phyloP scores from a whole-genome alignment of 345 rosid species.

The Linum lewisii region DNA sequence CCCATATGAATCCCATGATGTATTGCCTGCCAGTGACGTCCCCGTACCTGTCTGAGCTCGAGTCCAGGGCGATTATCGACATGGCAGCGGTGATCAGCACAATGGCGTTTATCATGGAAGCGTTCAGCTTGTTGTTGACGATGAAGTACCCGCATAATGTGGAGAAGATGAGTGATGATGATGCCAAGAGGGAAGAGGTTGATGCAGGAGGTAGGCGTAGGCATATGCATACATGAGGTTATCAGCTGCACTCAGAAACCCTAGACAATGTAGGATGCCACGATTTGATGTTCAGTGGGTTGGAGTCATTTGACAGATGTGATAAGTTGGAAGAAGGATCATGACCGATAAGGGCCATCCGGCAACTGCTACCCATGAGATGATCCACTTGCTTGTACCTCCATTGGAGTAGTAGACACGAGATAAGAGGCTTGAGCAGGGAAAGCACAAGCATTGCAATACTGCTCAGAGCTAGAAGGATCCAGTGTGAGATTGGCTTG shows the following conservation, averaged over 20 bases:
- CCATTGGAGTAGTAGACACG: conserved; percentile 69
- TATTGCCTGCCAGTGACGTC: background rate
- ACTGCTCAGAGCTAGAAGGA: conserved; percentile 44
- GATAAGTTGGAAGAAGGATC: conserved; percentile 44
- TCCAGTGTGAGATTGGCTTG: conserved; percentile 71
- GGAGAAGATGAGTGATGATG: conserved; percentile 58
- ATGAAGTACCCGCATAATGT: conserved; percentile 55
- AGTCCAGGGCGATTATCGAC: background rate
- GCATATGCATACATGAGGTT: conserved; percentile 87
- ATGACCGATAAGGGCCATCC: conserved; percentile 81
- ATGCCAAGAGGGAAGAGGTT: conserved; percentile 71
- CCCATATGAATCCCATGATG: conserved; percentile 32
- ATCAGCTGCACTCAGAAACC: conserved; percentile 74
- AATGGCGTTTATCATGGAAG: conserved; percentile 15
- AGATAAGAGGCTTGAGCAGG: conserved; percentile 74
- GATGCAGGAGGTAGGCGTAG: conserved; percentile 74
- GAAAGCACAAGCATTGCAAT: conserved; percentile 51
- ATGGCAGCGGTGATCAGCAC: conserved; percentile 1
- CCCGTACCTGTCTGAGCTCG: background rate
- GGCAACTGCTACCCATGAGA: conserved; percentile 79
- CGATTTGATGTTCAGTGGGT: conserved; percentile 44
- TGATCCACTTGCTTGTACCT: conserved; percentile 86
- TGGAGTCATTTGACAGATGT: conserved; percentile 37
- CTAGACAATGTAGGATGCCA: conserved; percentile 40
- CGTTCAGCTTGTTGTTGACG: conserved; percentile 60